These are phyloP conservation scores for Apiotrichum akiyoshidainum DNA, from an alignment of 1,284 basidiomycete genomes.

Conservation along the genomic window DNA sequence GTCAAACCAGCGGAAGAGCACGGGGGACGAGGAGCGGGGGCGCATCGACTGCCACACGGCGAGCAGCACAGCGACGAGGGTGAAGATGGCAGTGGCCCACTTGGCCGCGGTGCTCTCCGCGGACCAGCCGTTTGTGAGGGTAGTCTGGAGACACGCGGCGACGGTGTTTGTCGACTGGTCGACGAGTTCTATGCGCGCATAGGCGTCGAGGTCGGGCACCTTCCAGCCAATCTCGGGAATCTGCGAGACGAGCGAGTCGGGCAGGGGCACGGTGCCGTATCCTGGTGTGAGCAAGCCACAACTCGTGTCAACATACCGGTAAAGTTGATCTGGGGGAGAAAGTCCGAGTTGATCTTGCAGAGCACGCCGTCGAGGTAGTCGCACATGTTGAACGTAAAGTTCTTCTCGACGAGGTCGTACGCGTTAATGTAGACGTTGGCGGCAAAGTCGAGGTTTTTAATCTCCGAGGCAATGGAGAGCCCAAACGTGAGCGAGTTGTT, in stretches of 20 bases:
- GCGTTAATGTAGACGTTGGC: conserved; percentile 75
- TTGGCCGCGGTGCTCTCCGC: conserved; percentile 68
- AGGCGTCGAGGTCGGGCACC: conserved; percentile 89
- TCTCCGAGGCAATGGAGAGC: conserved; percentile 41
- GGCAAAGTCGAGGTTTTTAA: conserved; percentile 70
- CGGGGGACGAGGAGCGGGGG: conserved; percentile 50
- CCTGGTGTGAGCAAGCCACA: conserved; percentile 34
- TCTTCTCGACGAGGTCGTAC: conserved; percentile 73
- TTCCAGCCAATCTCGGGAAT: conserved; percentile 78
- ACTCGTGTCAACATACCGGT: conserved; percentile 55
- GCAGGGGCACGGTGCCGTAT: conserved; percentile 70
- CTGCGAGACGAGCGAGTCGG: conserved; percentile 53
- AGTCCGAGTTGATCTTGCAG: conserved; percentile 62
- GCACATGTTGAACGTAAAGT: conserved; percentile 71
- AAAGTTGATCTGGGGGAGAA: conserved; percentile 71
- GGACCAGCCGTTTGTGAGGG: conserved; percentile 86
- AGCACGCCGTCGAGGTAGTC: conserved; percentile 68
- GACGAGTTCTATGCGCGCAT: conserved; percentile 72
- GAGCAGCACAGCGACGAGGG: conserved; percentile 64
- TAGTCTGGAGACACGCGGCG: conserved; percentile 86
- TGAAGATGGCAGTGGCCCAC: conserved; percentile 71
- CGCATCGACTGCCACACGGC: conserved; percentile 64
- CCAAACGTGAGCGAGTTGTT: conserved; percentile 37
- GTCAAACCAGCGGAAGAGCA: conserved; percentile 66
- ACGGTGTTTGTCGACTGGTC: conserved; percentile 65